These are phyloP conservation scores for Coriaria nepalensis DNA, from an alignment of 306 rosid genomes.

Conservation along the genomic window DNA sequence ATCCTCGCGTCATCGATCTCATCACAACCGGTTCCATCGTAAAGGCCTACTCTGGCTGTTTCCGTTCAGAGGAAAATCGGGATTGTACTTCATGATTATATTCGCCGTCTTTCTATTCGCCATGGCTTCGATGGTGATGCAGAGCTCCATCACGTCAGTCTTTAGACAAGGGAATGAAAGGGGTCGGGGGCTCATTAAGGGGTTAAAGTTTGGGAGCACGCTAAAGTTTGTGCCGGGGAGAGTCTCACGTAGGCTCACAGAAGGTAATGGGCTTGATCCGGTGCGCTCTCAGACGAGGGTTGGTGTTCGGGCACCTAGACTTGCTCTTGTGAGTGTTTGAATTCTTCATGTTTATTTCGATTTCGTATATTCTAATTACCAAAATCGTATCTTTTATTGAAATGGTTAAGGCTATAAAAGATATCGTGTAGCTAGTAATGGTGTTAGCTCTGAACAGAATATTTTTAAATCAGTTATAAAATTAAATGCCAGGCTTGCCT, in stretches of 20 bases:
- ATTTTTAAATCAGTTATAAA: no score
- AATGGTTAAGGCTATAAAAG: no score
- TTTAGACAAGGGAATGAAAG: conserved; percentile 40
- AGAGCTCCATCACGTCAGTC: conserved; percentile 62
- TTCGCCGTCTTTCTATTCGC: conserved; percentile 51
- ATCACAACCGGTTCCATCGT: conserved; percentile 51
- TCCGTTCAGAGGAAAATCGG: conserved; percentile 45
- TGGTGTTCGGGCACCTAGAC: conserved; percentile 63
- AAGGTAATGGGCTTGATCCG: conserved; percentile 52
- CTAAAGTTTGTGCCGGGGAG: conserved; percentile 66
- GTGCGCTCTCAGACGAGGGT: conserved; percentile 39
- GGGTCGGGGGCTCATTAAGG: conserved; percentile 21
- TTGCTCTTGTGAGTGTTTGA: conserved; percentile 69
- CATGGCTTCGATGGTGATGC: conserved; percentile 66
- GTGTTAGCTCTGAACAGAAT: no score
- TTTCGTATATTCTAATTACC: background rate
- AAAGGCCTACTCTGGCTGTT: conserved; percentile 45
- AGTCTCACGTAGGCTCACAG: conserved; percentile 27
- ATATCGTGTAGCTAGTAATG: no score
- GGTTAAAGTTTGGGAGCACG: conserved; percentile 52
- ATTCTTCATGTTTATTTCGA: no score
- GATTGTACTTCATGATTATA: conserved; percentile 39
- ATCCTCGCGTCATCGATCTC: conserved; percentile 43
- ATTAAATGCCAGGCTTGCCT: no score
- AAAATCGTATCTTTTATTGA: no score